These are phyloP conservation scores for Medicago lupulina DNA, from an alignment of 306 rosid species.

Conservation along the genomic window DNA sequence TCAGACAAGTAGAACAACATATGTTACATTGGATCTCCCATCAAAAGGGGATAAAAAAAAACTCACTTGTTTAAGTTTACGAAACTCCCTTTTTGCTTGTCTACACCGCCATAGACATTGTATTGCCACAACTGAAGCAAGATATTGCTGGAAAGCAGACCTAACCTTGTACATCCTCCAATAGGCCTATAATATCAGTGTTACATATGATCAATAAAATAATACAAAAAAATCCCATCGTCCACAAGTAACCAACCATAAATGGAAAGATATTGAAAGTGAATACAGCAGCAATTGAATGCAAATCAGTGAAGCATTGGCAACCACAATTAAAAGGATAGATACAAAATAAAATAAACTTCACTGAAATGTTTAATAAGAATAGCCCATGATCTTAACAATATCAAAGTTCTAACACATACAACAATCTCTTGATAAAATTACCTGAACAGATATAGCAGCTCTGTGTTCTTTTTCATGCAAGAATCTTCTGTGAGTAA, in stretches of 20 bases:
- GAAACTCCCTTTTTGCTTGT: conserved; percentile 82
- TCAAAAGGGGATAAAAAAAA: neutral
- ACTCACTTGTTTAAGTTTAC: conserved; percentile 73
- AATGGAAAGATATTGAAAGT: conserved; percentile 28
- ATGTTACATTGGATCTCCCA: conserved; percentile 21
- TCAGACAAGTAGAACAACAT: conserved; percentile 13
- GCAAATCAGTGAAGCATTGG: conserved; percentile 23
- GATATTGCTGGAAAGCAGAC: conserved; percentile 58
- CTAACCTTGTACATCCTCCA: conserved; percentile 92
- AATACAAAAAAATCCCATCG: conserved; percentile 26
- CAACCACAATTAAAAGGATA: neutral
- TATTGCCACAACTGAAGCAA: conserved; percentile 70
- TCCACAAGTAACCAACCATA: conserved; percentile 26
- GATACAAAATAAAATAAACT: conserved; percentile 24
- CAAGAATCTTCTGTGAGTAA: conserved; percentile 65
- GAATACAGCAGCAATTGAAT: conserved; percentile 21
- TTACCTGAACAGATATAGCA: conserved; percentile 85
- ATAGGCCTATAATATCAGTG: conserved; percentile 59
- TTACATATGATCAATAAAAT: conserved; percentile 36
- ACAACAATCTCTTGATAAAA: conserved; percentile 19
- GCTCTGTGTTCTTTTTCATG: conserved; percentile 76
- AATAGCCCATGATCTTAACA: neutral
- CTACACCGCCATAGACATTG: conserved; percentile 92
- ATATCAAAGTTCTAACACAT: conserved; percentile 34
- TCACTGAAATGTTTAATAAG: conserved; percentile 10